These are phyloP conservation scores for Neurospora sp. DNA, from an alignment of 495 filamentous ascomycete genomes.

Conservation along the genomic window DNA sequence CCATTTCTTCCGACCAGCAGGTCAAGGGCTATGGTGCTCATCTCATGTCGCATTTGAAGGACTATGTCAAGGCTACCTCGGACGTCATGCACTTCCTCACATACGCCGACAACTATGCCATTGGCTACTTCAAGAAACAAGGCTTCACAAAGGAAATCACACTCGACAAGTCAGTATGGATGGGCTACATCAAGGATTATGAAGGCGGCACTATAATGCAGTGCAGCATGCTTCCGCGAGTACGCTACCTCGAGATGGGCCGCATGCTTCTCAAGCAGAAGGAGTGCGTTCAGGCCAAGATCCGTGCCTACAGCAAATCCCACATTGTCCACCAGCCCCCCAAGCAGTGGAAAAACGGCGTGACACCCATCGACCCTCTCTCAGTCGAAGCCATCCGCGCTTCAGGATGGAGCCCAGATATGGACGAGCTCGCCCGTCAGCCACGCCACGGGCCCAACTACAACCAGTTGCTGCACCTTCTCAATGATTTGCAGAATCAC, in stretches of 20 bases:
- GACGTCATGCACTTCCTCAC: constrained; percentile 98
- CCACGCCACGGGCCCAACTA: constrained; percentile 97
- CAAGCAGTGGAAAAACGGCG: constrained; percentile 57
- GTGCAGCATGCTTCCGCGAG: constrained; percentile 90
- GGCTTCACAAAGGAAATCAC: constrained; percentile 98
- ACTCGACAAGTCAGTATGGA: constrained; percentile 81
- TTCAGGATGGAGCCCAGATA: constrained; percentile 91
- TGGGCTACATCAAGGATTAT: constrained; percentile 99
- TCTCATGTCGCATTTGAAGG: constrained; percentile 95
- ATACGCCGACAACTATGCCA: constrained; percentile 97
- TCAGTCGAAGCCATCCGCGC: constrained; percentile 73
- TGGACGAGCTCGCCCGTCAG: constrained; percentile 93
- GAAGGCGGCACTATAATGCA: constrained; percentile 99
- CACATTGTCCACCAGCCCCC: constrained; percentile 82
- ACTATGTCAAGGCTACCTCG: constrained; percentile 95
- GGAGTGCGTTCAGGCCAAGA: constrained; percentile 86
- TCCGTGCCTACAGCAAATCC: constrained; percentile 78
- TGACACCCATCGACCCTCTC: constrained; percentile 66
- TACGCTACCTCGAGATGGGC: constrained; percentile 87
- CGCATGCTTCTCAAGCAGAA: constrained; percentile 97
- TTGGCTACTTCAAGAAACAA: constrained; percentile 99
- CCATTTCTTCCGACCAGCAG: constrained; percentile 95
- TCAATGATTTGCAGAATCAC: constrained; percentile 94
- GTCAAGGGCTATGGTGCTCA: constrained; percentile 98
- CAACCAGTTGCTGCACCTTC: constrained; percentile 80